Conservation (phyloP, 116 monocot genomes). For the Papilionanthe hybrid region DNA sequence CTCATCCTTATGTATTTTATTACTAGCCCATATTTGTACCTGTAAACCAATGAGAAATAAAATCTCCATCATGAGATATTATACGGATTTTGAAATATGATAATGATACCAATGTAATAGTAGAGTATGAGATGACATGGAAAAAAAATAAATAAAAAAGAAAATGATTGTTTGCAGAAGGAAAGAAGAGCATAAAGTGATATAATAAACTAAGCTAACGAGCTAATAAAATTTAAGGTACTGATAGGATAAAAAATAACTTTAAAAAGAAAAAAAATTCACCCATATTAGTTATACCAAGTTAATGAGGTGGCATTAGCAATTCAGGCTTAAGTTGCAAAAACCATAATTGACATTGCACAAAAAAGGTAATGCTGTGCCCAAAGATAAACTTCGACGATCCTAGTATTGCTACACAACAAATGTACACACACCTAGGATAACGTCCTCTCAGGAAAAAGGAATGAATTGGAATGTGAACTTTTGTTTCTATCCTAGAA, state of each 20-base stretch:
- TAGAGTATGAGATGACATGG: background rate
- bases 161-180: background rate
- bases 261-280: background rate
- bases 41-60: constrained; percentile 24
- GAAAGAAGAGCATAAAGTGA: background rate
- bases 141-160: background rate
- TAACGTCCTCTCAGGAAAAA: background rate
- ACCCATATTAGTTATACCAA: background rate
- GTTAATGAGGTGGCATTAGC: background rate
- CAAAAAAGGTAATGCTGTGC: background rate
- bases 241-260: background rate
- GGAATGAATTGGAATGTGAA: no score
- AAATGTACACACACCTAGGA: background rate
- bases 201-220: background rate
- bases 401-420: background rate
- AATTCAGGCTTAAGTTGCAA: background rate
- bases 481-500: background rate
- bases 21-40: constrained; percentile 98
- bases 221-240: background rate
- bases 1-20: constrained; percentile 80
- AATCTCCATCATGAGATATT: background rate
- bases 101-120: background rate
- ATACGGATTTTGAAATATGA: background rate
- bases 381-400: background rate
- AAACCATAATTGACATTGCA: background rate